Evolutionary conservation across 768 basidiomycete species (phyloP).

Genomic region (Amanita inopinata): DNA sequence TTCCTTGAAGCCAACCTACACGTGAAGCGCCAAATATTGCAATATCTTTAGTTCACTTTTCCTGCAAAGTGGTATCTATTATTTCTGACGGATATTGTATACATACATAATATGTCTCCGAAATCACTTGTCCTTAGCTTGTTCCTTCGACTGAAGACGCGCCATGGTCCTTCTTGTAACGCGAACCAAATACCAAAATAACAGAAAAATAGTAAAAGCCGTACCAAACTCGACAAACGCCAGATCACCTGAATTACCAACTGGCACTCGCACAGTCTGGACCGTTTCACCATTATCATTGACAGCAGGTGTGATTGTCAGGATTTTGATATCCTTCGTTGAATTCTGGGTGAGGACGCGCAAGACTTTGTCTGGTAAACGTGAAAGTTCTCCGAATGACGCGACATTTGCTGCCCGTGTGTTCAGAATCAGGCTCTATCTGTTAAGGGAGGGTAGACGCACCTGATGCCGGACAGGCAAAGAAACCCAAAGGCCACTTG

Average conservation of each 20-base stretch:
- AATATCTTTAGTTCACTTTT: too few relatives aligned
- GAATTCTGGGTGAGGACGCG: background rate
- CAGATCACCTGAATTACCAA: slow-evolving; percentile 27
- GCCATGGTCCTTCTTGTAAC: slow-evolving; percentile 16
- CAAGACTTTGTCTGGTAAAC: background rate
- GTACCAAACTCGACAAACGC: slow-evolving; percentile 34
- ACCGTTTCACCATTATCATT: slow-evolving; percentile 7
- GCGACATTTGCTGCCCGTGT: background rate
- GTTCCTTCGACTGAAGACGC: slow-evolving; percentile 6
- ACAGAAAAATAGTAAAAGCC: slow-evolving; percentile 24
- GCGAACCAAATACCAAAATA: slow-evolving; percentile 28
- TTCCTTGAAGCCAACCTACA: too few relatives aligned
- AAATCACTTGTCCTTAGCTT: too few relatives aligned
- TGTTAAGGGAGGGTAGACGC: background rate
- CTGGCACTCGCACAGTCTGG: slow-evolving; percentile 25
- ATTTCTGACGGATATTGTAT: too few relatives aligned
- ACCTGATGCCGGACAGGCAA: slow-evolving; percentile 25
- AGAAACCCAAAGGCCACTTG: slow-evolving; percentile 28
- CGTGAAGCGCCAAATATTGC: too few relatives aligned
- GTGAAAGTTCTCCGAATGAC: background rate
- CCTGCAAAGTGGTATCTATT: too few relatives aligned
- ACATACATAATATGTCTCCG: too few relatives aligned
- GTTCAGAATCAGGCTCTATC: too few relatives aligned
- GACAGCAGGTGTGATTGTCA: slow-evolving; percentile 9
- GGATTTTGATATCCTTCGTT: background rate